A percentile compares a stretch with the other conserved stretches of the same genome.
These are phyloP conservation scores for Puccinia polysora DNA, from an alignment of 1,284 basidiomycete species.

Conservation along the genomic window DNA sequence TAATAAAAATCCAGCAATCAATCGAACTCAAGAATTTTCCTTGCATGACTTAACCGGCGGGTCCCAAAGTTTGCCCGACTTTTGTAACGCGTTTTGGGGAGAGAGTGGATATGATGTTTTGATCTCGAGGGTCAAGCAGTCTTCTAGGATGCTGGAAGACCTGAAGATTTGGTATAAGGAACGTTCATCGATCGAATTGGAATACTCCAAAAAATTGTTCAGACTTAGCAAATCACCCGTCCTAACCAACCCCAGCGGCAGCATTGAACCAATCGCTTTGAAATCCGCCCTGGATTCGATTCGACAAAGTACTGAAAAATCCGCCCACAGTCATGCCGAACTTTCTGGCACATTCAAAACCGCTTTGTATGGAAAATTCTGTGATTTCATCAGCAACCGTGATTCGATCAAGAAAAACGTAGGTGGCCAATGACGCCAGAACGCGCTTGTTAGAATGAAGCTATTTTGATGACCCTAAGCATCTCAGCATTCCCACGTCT, in stretches of 20 bases:
- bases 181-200: slow-evolving; percentile 67
- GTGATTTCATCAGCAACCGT: slow-evolving; percentile 7
- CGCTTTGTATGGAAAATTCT: slow-evolving; percentile 63
- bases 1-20: not conserved
- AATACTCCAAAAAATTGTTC: slow-evolving; percentile 80
- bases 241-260: slow-evolving; percentile 51
- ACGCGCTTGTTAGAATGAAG: too few species aligned
- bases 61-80: not conserved
- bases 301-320: slow-evolving; percentile 15
- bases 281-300: slow-evolving; percentile 7
- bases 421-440: too few species aligned
- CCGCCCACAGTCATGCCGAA: slow-evolving; percentile 53
- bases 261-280: slow-evolving; percentile 7
- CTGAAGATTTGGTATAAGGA: slow-evolving; percentile 38
- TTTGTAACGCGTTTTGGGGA: slow-evolving; percentile 39
- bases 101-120: slow-evolving; percentile 17
- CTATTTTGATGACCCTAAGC: not conserved
- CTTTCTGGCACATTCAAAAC: slow-evolving; percentile 70
- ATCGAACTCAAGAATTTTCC: not conserved
- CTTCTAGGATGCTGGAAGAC: slow-evolving; percentile 25
- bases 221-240: slow-evolving; percentile 69
- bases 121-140: slow-evolving; percentile 15
- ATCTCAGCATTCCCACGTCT: not conserved
- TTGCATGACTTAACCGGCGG: too few species aligned
- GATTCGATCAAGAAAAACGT: slow-evolving; percentile 27